phyloP scores from a whole-genome alignment of 768 basidiomycete species.

The Inosperma sp. region DNA sequence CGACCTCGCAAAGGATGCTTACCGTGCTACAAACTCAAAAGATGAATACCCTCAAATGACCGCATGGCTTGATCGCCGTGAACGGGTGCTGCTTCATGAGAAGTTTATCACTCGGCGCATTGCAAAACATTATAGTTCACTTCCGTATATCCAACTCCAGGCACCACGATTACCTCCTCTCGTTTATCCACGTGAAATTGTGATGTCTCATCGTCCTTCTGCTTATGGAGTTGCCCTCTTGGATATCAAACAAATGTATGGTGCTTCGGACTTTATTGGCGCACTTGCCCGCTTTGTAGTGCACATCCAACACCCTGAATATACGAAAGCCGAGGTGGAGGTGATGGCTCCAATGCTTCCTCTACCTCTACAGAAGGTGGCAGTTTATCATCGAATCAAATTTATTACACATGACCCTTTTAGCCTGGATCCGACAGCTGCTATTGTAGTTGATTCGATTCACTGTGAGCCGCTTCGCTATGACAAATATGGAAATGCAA shows the following conservation, averaged over 20 bases:
- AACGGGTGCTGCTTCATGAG: too few relatives aligned
- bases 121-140: not conserved
- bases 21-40: constrained; percentile 11
- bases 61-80: constrained; percentile 23
- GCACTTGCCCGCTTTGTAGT: not conserved
- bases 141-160: not conserved
- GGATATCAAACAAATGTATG: not conserved
- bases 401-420: constrained; percentile 21
- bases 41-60: too few relatives aligned
- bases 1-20: too few relatives aligned
- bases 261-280: not conserved
- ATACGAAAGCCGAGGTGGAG: not conserved
- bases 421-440: not conserved
- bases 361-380: too few relatives aligned
- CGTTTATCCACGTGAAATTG: not conserved
- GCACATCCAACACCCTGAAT: too few relatives aligned
- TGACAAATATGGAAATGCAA: too few relatives aligned
- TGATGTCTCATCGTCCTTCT: constrained; percentile 2
- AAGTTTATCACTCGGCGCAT: not conserved
- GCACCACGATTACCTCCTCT: not conserved
- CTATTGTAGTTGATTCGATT: constrained; percentile 23
- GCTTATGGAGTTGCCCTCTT: not conserved
- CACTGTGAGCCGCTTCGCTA: constrained; percentile 26
- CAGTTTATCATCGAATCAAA: constrained; percentile 32
- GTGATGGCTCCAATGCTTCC: not conserved